Conservation (phyloP, 2,329 filamentous ascomycete genomes). For the Chaetomiaceae sp. region DNA sequence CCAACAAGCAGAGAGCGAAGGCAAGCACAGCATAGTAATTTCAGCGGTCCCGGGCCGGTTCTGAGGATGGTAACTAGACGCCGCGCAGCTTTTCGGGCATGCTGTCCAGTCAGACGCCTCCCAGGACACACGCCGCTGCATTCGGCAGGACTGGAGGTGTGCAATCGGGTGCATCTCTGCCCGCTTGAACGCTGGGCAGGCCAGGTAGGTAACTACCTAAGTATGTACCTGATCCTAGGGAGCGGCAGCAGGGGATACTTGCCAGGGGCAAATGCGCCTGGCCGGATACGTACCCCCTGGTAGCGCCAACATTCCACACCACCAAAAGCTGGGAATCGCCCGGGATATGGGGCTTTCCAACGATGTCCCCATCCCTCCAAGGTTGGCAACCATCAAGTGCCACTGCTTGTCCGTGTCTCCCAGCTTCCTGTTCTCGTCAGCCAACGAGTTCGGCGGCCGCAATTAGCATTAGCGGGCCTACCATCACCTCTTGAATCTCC, state of each 20-base stretch:
- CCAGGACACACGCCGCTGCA: slow-evolving; percentile 19
- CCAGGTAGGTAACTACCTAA: slow-evolving; percentile 3
- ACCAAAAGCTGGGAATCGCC: slow-evolving; percentile 2
- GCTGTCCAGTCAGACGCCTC: slow-evolving; percentile 15
- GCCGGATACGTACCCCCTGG: slow-evolving; percentile 13
- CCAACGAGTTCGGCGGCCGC: not conserved
- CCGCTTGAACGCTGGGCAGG: not conserved
- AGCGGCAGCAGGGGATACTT: slow-evolving; percentile 11
- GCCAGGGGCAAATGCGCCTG: slow-evolving; percentile 16
- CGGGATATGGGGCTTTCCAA: no score
- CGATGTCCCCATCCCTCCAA: no score
- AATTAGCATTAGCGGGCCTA: not conserved
- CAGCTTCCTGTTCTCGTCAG: not conserved
- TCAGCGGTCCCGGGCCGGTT: no score
- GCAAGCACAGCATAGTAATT: no score
- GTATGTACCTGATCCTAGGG: slow-evolving; percentile 13
- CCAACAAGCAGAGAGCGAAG: no score
- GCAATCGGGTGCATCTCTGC: not conserved
- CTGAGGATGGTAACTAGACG: no score
- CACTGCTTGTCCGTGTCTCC: not conserved
- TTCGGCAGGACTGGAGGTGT: slow-evolving; percentile 10
- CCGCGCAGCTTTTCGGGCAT: slow-evolving; percentile 7
- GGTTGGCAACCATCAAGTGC: no score
- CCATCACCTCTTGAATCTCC: not conserved
- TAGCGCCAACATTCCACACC: slow-evolving; percentile 12